A percentile compares a stretch with the other conserved stretches of the same genome.
These are phyloP conservation scores for Paragyromitra xinjiangensis DNA, from an alignment of 495 filamentous ascomycete genomes.

Conservation along the genomic window DNA sequence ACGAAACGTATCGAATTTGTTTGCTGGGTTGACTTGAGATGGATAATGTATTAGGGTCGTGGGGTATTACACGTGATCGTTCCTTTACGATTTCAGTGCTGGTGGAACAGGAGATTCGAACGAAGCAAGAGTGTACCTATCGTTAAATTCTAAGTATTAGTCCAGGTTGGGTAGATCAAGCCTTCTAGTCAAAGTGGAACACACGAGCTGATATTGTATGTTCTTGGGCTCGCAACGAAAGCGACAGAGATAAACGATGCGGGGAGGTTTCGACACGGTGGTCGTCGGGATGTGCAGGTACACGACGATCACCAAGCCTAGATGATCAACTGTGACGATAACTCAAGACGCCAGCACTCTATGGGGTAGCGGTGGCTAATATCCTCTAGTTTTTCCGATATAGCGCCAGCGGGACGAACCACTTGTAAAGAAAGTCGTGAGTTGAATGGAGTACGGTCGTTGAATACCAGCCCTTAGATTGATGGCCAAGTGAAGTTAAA, in stretches of 20 bases:
- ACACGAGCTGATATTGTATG: constrained; percentile 3
- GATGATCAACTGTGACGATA: constrained; percentile 30
- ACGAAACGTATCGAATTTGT: background rate
- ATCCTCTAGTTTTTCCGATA: background rate
- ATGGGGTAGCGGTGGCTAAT: constrained; percentile 30
- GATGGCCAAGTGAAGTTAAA: constrained; percentile 14
- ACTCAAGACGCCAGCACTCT: background rate
- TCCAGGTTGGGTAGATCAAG: background rate
- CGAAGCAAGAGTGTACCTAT: constrained; percentile 6
- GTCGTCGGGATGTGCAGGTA: constrained; percentile 20
- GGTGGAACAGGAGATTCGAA: constrained; percentile 1
- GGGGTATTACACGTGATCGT: constrained; percentile 36
- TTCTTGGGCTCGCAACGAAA: constrained; percentile 3
- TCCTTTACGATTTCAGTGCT: background rate
- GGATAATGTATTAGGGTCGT: constrained; percentile 1
- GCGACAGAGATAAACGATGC: constrained; percentile 26
- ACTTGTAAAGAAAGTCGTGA: background rate
- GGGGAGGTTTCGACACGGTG: constrained; percentile 16
- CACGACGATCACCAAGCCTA: constrained; percentile 36
- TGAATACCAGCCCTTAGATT: constrained; percentile 11
- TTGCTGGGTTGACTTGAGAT: background rate
- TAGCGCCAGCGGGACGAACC: constrained; percentile 5
- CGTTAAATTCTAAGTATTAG: constrained; percentile 11
- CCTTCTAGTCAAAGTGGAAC: background rate
- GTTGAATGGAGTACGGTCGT: background rate